These are phyloP conservation scores for Neonectria faginata DNA, from an alignment of 2,329 filamentous ascomycete species.

Conservation along the genomic window DNA sequence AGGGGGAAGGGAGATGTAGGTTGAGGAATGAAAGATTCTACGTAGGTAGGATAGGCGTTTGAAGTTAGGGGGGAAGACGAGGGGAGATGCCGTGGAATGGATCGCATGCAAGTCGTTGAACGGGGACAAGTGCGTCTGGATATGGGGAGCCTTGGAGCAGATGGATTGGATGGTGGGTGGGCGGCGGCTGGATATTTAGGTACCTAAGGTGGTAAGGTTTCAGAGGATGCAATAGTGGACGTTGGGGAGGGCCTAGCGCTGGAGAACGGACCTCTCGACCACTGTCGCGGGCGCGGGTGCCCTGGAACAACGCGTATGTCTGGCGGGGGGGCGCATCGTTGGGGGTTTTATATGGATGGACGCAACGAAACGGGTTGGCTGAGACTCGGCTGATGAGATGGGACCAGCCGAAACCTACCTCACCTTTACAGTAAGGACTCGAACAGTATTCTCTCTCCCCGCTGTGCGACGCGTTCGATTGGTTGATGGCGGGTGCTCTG, in stretches of 20 bases:
- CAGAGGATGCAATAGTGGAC: slow-evolving; percentile 5
- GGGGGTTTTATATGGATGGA: not conserved
- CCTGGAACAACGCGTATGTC: slow-evolving; percentile 22
- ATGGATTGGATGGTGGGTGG: not conserved
- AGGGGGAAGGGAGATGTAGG: not conserved
- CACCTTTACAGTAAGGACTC: not conserved
- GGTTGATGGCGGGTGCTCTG: slow-evolving; percentile 19
- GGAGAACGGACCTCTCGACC: not conserved
- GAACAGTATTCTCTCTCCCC: slow-evolving; percentile 15
- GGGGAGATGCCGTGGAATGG: not conserved
- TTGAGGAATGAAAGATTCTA: not conserved
- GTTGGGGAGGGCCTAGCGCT: slow-evolving; percentile 3
- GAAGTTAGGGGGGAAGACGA: not conserved
- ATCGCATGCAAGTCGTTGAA: not conserved
- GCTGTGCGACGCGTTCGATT: slow-evolving; percentile 38
- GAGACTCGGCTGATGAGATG: not conserved
- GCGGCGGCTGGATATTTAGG: not conserved
- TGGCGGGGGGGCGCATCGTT: slow-evolving; percentile 16
- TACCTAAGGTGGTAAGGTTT: not conserved
- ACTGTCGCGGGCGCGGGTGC: slow-evolving; percentile 20
- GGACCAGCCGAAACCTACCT: slow-evolving; percentile 7
- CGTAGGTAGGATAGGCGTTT: not conserved
- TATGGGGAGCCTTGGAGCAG: not conserved
- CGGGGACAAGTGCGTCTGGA: not conserved
- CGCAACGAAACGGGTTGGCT: slow-evolving; percentile 5